Evolutionary conservation across 2,329 filamentous ascomycete species (phyloP), one percentile per base, ranked within the genome.

Genomic region (Arthrobotrys entomopaga): DNA sequence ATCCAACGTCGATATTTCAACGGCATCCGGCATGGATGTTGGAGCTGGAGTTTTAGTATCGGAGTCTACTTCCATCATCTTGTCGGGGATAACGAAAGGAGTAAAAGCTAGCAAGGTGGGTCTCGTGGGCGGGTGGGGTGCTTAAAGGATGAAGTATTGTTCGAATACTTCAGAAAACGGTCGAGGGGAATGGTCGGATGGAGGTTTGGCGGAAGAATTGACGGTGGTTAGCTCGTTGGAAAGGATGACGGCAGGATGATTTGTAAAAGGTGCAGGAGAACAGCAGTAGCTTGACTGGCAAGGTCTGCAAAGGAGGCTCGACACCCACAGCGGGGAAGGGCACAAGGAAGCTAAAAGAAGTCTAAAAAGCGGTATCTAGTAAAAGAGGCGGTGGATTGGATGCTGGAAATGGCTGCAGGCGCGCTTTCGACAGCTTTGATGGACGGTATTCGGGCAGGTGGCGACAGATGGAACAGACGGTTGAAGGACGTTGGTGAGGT

Each of bases 1-100:
- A 82, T 99, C 95, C 77, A 99, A 87, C 85, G 97, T 95, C 79
- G 93, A 92, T 75, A 93, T 89, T 65, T 94, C 91, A 84, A 98
- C 95, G 80, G 88, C 87, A 65, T 88, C 85, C 58, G 92, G 88
- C 73, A 97, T 83, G 81, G 90, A 90, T 81, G 91, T 87, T 77
- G 88, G 87, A 81, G 91, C 89, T 77, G 93, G 91, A 80, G 91
- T 89, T 84, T 93, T 74, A 43, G 70, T 91, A 81, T 90, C 91
- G 79, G 96, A 93, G 82, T 99, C 95, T 85, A 85, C 84, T 80
- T 97, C 94, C 95, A 99, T 99, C 84, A 67, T 76, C 63, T 70
- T 74, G 58, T 56, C 59, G 65, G 65, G 34, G 52, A 70, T 52
- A 66, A 57, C 58, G 58, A 60, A 70, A 64, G 48, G 49, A 53